phyloP scores from a whole-genome alignment of 1,284 basidiomycete species.

The Caloboletus firmus region DNA sequence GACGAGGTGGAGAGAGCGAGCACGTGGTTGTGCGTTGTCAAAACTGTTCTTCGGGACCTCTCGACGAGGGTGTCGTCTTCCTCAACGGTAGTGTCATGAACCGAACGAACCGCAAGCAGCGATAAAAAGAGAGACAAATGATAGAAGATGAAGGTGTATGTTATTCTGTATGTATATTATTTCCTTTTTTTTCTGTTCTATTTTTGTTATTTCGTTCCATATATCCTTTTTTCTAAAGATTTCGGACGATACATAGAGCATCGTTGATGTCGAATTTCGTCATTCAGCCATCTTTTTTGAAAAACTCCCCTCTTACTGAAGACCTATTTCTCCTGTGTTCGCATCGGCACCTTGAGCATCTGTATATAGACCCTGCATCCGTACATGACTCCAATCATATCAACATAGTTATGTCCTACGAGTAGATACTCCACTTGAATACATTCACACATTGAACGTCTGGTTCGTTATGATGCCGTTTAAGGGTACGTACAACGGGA shows the following conservation, averaged over 20 bases:
- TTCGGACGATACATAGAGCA: slow-evolving; percentile 2
- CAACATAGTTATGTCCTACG: neutral
- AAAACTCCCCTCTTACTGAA: neutral
- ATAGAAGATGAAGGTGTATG: slow-evolving; percentile 23
- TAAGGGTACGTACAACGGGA: no score
- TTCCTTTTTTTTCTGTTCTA: neutral
- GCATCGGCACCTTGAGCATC: slow-evolving; percentile 16
- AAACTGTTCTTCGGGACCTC: slow-evolving; percentile 57
- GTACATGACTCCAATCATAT: slow-evolving; percentile 13
- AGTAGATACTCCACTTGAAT: slow-evolving; percentile 9
- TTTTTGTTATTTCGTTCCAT: slow-evolving; percentile 8
- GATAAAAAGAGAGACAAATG: neutral
- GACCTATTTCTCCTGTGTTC: neutral
- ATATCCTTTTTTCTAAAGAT: slow-evolving; percentile 1
- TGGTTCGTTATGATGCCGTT: no score
- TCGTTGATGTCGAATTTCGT: slow-evolving; percentile 6
- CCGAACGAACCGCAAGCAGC: neutral
- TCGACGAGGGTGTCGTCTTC: slow-evolving; percentile 49
- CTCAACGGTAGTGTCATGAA: slow-evolving; percentile 15
- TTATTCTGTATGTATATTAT: slow-evolving; percentile 37
- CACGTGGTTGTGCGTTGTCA: slow-evolving; percentile 61
- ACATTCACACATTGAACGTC: neutral
- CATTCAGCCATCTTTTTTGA: neutral
- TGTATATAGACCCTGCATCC: slow-evolving; percentile 19
- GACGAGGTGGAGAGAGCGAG: slow-evolving; percentile 62